A percentile compares a stretch with the other conserved stretches of the same genome.
These are phyloP conservation scores for Moringa oleifera DNA, from an alignment of 345 rosid genomes.

Conservation along the genomic window DNA sequence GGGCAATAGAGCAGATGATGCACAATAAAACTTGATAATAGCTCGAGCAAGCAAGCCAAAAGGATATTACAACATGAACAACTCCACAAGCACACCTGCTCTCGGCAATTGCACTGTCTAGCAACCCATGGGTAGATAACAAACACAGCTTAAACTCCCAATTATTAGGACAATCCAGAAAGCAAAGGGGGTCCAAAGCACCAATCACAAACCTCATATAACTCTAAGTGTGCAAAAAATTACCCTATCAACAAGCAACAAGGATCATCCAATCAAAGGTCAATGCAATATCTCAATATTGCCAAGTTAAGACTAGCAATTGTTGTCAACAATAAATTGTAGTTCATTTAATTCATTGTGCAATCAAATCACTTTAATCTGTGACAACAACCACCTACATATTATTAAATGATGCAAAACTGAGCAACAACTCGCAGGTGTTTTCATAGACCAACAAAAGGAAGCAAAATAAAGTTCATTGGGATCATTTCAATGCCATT, in stretches of 20 bases:
- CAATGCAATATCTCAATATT: not conserved
- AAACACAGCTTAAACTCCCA: conserved; percentile 3
- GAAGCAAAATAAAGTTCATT: too few species aligned
- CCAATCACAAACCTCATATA: not conserved
- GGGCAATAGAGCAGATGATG: too few species aligned
- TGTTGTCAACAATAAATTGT: not conserved
- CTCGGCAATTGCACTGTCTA: not conserved
- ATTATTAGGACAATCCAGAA: not conserved
- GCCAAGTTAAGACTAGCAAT: not conserved
- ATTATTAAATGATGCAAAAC: too few species aligned
- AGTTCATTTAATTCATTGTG: not conserved
- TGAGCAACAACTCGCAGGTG: too few species aligned
- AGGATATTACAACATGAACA: not conserved
- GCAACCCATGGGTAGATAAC: not conserved
- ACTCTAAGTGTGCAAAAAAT: not conserved
- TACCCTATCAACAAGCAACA: not conserved
- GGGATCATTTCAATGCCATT: too few species aligned
- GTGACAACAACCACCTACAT: too few species aligned
- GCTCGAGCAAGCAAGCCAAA: not conserved
- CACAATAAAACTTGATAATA: too few species aligned
- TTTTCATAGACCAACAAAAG: too few species aligned
- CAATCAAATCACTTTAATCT: not conserved
- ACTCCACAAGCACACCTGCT: not conserved
- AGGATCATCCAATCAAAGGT: not conserved
- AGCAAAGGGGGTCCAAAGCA: too few species aligned